These are phyloP conservation scores for Castanospermum australe DNA, from an alignment of 306 rosid species.

Conservation along the genomic window DNA sequence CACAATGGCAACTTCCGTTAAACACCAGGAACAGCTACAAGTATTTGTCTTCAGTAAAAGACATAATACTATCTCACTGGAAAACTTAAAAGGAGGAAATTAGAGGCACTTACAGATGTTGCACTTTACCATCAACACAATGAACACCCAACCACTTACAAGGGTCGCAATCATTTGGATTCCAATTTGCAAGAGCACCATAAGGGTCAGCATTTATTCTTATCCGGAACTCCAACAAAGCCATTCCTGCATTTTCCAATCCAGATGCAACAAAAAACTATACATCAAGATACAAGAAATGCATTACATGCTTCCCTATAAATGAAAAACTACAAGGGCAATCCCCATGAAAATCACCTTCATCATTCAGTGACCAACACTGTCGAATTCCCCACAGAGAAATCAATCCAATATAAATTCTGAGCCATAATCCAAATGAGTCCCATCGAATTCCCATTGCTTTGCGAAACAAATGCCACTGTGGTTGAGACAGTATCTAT, in stretches of 20 bases:
- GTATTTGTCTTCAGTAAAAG: not conserved
- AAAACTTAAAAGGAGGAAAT: constrained; percentile 4
- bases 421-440: constrained; percentile 50
- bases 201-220: constrained; percentile 69
- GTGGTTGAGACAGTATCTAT: constrained; percentile 35
- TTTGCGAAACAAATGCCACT: constrained; percentile 41
- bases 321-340: not conserved
- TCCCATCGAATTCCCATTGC: constrained; percentile 68
- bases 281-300: constrained; percentile 20
- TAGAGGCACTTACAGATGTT: constrained; percentile 63
- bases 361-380: constrained; percentile 66
- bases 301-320: not conserved
- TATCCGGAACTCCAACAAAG: constrained; percentile 59
- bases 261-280: constrained; percentile 24
- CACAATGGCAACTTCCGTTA: not conserved
- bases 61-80: not conserved
- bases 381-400: constrained; percentile 33
- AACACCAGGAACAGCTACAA: not conserved
- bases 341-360: constrained; percentile 57
- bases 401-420: constrained; percentile 48
- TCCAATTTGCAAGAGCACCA: constrained; percentile 69
- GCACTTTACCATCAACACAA: constrained; percentile 66
- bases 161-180: constrained; percentile 56
- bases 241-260: constrained; percentile 54
- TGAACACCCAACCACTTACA: constrained; percentile 79